These are phyloP conservation scores for Penicillium occitanis DNA, from an alignment of 2,329 filamentous ascomycete genomes.

Conservation along the genomic window DNA sequence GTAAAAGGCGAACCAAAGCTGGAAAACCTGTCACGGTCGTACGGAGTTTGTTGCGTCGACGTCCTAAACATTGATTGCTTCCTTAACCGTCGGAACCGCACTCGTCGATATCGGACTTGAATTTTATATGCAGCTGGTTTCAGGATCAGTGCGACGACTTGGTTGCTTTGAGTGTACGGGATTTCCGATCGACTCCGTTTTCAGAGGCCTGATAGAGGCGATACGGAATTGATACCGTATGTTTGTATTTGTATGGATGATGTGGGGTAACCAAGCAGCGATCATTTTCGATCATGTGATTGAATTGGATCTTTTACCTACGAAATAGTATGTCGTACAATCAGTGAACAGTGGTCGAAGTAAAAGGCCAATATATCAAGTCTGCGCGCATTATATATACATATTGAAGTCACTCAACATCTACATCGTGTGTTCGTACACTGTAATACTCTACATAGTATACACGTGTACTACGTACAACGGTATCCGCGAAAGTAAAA, in stretches of 20 bases:
- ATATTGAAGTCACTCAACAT: background rate
- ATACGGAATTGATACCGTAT: background rate
- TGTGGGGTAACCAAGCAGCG: constrained; percentile 3
- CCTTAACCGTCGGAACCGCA: background rate
- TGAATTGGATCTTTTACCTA: too few relatives aligned
- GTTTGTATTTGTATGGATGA: background rate
- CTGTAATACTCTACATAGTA: background rate
- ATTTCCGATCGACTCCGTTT: constrained; percentile 8
- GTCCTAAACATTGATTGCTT: background rate
- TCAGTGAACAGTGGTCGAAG: too few relatives aligned
- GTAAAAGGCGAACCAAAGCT: background rate
- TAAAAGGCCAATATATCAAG: too few relatives aligned
- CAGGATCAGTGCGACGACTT: background rate
- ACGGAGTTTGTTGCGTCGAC: background rate
- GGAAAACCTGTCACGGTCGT: background rate
- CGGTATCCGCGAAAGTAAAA: background rate
- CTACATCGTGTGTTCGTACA: background rate
- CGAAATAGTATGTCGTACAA: too few relatives aligned
- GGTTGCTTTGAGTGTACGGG: background rate
- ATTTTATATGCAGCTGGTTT: background rate
- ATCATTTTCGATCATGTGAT: background rate
- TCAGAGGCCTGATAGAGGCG: background rate
- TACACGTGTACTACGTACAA: background rate
- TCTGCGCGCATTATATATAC: background rate
- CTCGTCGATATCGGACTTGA: background rate